Conservation (phyloP, 495 filamentous ascomycete species). For the Tetracladium setigerum region DNA sequence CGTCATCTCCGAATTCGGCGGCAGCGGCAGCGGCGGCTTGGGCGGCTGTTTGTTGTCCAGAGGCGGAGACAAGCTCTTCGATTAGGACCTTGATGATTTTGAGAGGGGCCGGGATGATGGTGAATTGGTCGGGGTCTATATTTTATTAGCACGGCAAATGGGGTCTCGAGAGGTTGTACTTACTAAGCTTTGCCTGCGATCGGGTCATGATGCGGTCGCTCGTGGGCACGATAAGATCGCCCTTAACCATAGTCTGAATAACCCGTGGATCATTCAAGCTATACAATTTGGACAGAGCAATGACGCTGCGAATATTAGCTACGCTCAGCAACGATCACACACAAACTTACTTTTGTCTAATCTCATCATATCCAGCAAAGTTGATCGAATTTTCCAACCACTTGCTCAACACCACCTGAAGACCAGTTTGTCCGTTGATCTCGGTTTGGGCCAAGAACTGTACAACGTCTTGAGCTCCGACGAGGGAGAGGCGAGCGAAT, state of each 20-base stretch:
- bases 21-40: conserved; percentile 46
- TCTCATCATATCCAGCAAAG: conserved; percentile 95
- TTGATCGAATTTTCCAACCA: conserved; percentile 96
- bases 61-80: conserved; percentile 71
- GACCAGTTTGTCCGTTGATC: conserved; percentile 64
- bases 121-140: conserved; percentile 79
- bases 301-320: conserved; percentile 54
- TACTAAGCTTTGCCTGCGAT: conserved; percentile 71
- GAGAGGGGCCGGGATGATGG: conserved; percentile 75
- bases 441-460: conserved; percentile 82
- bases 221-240: conserved; percentile 77
- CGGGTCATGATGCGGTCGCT: conserved; percentile 88
- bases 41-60: conserved; percentile 30
- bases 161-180: conserved; percentile 17
- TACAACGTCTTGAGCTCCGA: conserved; percentile 80
- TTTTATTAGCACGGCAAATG: conserved; percentile 3
- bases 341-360: conserved; percentile 75
- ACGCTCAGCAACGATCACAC: background rate
- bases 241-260: conserved; percentile 72
- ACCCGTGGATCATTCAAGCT: conserved; percentile 79
- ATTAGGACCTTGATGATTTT: conserved; percentile 96
- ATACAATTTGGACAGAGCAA: conserved; percentile 84
- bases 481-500: conserved; percentile 81
- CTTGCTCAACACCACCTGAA: conserved; percentile 83
- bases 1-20: conserved; percentile 47